These are phyloP conservation scores for Moniliophthora roreri DNA, from an alignment of 1,284 basidiomycete species.

Conservation along the genomic window DNA sequence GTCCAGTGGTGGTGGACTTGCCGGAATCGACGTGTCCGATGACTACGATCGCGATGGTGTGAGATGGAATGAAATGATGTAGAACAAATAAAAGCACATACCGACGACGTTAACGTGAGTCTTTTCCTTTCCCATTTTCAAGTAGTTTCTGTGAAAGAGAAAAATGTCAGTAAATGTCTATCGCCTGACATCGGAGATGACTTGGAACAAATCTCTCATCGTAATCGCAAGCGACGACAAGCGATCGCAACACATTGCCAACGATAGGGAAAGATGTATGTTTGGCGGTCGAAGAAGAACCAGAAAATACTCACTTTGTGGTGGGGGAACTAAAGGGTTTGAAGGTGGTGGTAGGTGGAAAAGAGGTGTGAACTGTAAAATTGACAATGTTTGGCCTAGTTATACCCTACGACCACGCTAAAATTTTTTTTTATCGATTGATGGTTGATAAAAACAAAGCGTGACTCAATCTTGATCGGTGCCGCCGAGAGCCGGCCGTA, in stretches of 20 bases:
- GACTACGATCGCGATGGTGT: constrained; percentile 53
- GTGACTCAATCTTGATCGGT: constrained; percentile 31
- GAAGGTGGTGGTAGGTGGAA: constrained; percentile 52
- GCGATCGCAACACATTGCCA: neutral
- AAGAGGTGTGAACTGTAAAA: constrained; percentile 35
- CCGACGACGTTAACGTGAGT: constrained; percentile 91
- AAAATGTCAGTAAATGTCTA: neutral
- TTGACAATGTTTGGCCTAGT: constrained; percentile 51
- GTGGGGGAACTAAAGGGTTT: constrained; percentile 36
- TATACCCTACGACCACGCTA: constrained; percentile 42
- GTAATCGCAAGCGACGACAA: neutral
- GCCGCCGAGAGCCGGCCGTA: constrained; percentile 19
- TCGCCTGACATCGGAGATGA: neutral
- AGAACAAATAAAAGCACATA: constrained; percentile 41
- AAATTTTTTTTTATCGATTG: constrained; percentile 59
- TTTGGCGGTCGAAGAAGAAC: constrained; percentile 11
- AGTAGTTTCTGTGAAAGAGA: constrained; percentile 37
- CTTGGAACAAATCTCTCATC: neutral
- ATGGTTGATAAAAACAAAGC: constrained; percentile 41
- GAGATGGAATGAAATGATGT: constrained; percentile 11
- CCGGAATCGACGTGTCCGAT: constrained; percentile 98
- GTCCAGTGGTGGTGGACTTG: constrained; percentile 99
- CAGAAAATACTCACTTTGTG: constrained; percentile 43
- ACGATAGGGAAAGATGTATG: constrained; percentile 7
- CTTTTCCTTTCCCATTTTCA: constrained; percentile 90